A percentile compares a stretch with the other conserved stretches of the same genome.
Conservation (phyloP, 2,329 filamentous ascomycete genomes). For the Domatiomyces catenatus region DNA sequence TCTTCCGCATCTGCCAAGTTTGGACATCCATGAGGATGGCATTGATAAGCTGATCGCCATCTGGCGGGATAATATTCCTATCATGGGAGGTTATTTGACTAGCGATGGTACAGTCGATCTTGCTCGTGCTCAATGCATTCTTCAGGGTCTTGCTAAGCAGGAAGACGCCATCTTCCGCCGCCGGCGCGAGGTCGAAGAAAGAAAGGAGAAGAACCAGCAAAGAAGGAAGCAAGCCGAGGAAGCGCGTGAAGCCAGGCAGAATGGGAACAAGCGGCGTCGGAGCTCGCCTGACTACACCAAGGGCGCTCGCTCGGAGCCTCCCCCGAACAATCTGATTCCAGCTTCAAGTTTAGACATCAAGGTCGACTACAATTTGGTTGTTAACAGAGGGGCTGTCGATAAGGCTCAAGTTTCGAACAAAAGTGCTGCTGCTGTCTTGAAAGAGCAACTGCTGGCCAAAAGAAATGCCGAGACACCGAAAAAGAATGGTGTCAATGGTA, state of each 20-base stretch:
- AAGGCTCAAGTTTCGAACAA: conserved; percentile 76
- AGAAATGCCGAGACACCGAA: conserved; percentile 20
- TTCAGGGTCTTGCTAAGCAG: conserved; percentile 76
- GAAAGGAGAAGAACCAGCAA: conserved; percentile 63
- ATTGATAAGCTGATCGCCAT: conserved; percentile 95
- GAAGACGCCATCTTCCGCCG: conserved; percentile 87
- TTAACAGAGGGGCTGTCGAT: conserved; percentile 52
- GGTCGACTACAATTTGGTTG: conserved; percentile 71
- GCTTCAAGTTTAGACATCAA: conserved; percentile 19
- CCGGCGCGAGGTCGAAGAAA: conserved; percentile 71
- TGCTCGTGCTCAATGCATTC: conserved; percentile 68
- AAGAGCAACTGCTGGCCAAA: conserved; percentile 53
- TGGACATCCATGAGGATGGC: conserved; percentile 92
- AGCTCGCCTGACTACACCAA: conserved; percentile 30
- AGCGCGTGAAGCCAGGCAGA: conserved; percentile 28
- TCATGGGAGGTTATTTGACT: conserved; percentile 91
- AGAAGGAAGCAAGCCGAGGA: conserved; percentile 59
- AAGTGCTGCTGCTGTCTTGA: conserved; percentile 78
- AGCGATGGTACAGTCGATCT: conserved; percentile 89
- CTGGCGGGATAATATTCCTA: conserved; percentile 80
- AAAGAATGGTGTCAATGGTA: conserved; percentile 23
- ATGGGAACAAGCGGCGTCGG: conserved; percentile 26
- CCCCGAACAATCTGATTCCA: not conserved
- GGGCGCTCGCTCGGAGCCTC: conserved; percentile 13
- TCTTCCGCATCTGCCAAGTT: conserved; percentile 85